These are phyloP conservation scores for Trypanosoma mega DNA, from an alignment of 208 protist genomes.

Conservation along the genomic window DNA sequence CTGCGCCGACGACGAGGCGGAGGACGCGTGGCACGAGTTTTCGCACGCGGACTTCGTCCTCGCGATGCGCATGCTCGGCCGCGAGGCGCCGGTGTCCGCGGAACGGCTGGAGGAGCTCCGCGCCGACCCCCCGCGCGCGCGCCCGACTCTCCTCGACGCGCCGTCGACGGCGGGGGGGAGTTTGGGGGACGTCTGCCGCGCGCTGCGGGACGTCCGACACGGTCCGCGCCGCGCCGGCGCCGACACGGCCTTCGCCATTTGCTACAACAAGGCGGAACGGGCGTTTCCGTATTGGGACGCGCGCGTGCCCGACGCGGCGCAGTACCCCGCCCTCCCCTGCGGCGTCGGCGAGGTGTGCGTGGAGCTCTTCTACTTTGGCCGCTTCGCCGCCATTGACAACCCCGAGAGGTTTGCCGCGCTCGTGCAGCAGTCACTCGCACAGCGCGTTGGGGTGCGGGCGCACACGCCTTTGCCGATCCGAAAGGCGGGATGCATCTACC, in stretches of 20 bases:
- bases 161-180: slow-evolving; percentile 8
- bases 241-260: slow-evolving; percentile 47
- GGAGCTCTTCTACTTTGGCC: slow-evolving; percentile 82
- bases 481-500: slow-evolving; percentile 85
- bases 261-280: slow-evolving; percentile 50
- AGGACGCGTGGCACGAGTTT: slow-evolving; percentile 73
- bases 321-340: slow-evolving; percentile 18
- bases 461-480: slow-evolving; percentile 51
- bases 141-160: slow-evolving; percentile 61
- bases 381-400: slow-evolving; percentile 56
- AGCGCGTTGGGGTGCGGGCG: slow-evolving; percentile 47
- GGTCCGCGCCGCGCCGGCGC: slow-evolving; percentile 56
- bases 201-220: slow-evolving; percentile 46
- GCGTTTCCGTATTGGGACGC: slow-evolving; percentile 77
- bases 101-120: slow-evolving; percentile 64
- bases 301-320: slow-evolving; percentile 39
- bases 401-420: slow-evolving; percentile 39
- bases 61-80: slow-evolving; percentile 78
- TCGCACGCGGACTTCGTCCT: slow-evolving; percentile 78
- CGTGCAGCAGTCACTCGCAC: slow-evolving; percentile 41
- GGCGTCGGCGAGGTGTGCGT: slow-evolving; percentile 60
- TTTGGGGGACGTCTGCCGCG: slow-evolving; percentile 51
- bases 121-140: slow-evolving; percentile 52
- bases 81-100: slow-evolving; percentile 56
- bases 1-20: slow-evolving; percentile 45